phyloP scores from a whole-genome alignment of 208 protist genomes.

The Trypanosoma cruzi region DNA sequence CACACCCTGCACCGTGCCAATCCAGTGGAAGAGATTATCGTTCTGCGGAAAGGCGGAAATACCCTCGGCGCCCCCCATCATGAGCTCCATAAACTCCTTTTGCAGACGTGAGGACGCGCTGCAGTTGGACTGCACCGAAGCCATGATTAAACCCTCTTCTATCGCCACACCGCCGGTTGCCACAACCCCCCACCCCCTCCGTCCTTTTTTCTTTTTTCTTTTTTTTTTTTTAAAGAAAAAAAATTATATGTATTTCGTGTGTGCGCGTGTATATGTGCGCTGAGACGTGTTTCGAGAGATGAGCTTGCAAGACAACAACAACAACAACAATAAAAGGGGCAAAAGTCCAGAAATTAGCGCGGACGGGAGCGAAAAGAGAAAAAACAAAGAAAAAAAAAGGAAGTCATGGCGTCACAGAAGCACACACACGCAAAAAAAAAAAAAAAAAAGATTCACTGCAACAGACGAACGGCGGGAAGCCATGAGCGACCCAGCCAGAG shows the following conservation, averaged over 20 bases:
- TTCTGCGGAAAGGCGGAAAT: constrained; percentile 96
- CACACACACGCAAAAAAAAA: constrained; percentile 12
- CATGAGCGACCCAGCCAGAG: constrained; percentile 17
- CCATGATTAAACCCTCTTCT: constrained; percentile 10
- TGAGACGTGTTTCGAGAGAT: background rate
- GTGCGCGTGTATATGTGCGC: background rate
- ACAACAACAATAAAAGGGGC: background rate
- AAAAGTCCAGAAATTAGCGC: too few relatives aligned
- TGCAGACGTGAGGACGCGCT: constrained; percentile 84
- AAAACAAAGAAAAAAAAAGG: constrained; percentile 5
- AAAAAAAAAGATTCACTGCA: constrained; percentile 18
- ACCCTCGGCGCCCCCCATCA: constrained; percentile 85
- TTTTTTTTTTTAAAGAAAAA: background rate
- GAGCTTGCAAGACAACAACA: background rate
- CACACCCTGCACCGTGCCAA: constrained; percentile 86
- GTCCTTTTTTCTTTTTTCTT: background rate
- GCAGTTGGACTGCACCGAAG: constrained; percentile 28
- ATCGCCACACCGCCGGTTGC: background rate
- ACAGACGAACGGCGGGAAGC: constrained; percentile 5
- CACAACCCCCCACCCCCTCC: background rate
- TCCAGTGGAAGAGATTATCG: constrained; percentile 95
- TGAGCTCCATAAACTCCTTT: constrained; percentile 94
- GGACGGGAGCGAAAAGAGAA: too few relatives aligned
- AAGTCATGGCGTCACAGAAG: too few relatives aligned
- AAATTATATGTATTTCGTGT: background rate